Evolutionary conservation across 305 asterid species (phyloP).

Genomic region (Plantago rigida): DNA sequence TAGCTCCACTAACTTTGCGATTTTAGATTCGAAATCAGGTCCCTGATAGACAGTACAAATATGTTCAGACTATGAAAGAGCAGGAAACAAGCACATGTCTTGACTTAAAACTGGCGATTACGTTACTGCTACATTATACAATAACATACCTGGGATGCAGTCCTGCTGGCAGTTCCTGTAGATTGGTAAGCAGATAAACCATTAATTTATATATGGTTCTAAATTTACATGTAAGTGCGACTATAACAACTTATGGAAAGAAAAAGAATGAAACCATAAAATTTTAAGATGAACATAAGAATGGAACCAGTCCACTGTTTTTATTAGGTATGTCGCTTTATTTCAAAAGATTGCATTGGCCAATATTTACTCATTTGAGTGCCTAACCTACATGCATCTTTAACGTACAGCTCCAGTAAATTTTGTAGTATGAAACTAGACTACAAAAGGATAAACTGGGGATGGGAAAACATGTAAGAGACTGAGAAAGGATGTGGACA

Average conservation of each 20-base stretch:
- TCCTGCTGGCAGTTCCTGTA: conserved; percentile 46
- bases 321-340: neutral
- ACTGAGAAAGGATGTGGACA: neutral
- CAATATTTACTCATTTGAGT: neutral
- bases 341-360: neutral
- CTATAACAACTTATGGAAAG: neutral
- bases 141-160: conserved; percentile 34
- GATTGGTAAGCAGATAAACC: conserved; percentile 17
- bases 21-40: conserved; percentile 77
- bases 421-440: neutral
- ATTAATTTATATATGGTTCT: conserved; percentile 19
- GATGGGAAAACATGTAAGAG: neutral
- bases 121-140: too few species aligned
- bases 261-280: neutral
- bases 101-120: too few species aligned
- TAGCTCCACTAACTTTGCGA: conserved; percentile 71
- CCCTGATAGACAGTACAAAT: conserved; percentile 35
- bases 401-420: neutral
- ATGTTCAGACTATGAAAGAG: too few species aligned
- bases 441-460: too few species aligned
- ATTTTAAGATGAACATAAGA: neutral
- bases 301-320: neutral
- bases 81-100: too few species aligned
- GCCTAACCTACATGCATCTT: neutral
- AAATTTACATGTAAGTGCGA: conserved; percentile 3